Base-by-base conservation (phyloP, 1,284 basidiomycete genomes). In the Grifola frondosa region DNA sequence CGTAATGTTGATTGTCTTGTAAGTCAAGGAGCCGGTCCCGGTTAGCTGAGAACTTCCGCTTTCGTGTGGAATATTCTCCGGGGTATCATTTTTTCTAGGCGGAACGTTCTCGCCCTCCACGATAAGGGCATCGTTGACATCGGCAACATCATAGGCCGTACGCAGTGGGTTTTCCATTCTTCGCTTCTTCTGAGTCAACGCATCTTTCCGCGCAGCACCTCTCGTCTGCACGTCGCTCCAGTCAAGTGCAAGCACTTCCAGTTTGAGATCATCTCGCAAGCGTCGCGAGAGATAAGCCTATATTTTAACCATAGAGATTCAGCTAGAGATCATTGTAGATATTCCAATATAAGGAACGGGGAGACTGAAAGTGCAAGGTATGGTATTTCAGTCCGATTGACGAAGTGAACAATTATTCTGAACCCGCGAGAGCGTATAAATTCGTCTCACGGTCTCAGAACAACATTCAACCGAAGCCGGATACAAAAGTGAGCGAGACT, bases 221-320 rank as follows among this genome's bases (percentile, higher is more conserved):
- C 63, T 56, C 0, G 68, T 69, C 46, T 76, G 77, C 8, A 64
- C 53, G 31, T 65, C 62, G 44, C 71, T 68, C 34, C 63, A 70
- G 51, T 80, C 77, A n/a, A 80, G 62, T 4, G 77, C 77, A 10
- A 80, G 69, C 15, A 80, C 67, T 40, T 76, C 61, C 22, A 72
- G 50, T 5, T 57, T 52, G n/a, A n/a, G n/a, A n/a, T n/a, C n/a
- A n/a, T n/a, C n/a, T n/a, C n/a, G n/a, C n/a, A n/a, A n/a, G n/a
- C n/a, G n/a, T n/a, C n/a, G n/a, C n/a, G 76, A 74, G n/a, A 79
- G 56, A 56, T 78, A 75, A 9, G 71, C 76, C 75, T 78, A 42
- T 8, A n/a, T n/a, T n/a, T n/a, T n/a, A n/a, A n/a, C n/a, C n/a
- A 22, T 9, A 39, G 4, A 23, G 11, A 34, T 28, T 21, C 20